Evolutionary conservation across 371 early-diverging fungal species (phyloP).

Genomic region (Mucor irregularis): DNA sequence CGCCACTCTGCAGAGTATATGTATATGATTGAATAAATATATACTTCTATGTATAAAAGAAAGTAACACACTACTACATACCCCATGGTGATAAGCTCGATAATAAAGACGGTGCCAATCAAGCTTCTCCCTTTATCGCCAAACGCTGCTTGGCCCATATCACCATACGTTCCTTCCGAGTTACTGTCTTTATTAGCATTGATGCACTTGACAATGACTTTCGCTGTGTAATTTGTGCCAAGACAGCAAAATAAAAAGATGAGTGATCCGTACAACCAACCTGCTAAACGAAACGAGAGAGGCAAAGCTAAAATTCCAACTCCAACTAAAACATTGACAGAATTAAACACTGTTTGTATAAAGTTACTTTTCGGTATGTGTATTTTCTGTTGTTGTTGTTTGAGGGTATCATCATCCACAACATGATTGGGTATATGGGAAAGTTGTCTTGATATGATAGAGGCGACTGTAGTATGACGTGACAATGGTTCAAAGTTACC

Average conservation of each 20-base stretch:
- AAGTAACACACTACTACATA: background rate
- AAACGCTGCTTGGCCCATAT: slow-evolving; percentile 67
- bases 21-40: background rate
- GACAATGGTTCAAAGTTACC: slow-evolving; percentile 20
- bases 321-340: slow-evolving; percentile 66
- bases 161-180: slow-evolving; percentile 51
- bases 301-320: slow-evolving; percentile 52
- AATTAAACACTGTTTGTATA: slow-evolving; percentile 57
- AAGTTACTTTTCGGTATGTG: slow-evolving; percentile 12
- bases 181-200: slow-evolving; percentile 23
- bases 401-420: background rate
- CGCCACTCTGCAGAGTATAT: slow-evolving; percentile 24
- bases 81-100: slow-evolving; percentile 67
- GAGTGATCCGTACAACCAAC: slow-evolving; percentile 57
- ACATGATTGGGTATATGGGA: too few relatives aligned
- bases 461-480: slow-evolving; percentile 18
- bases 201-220: slow-evolving; percentile 56
- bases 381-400: background rate
- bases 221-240: slow-evolving; percentile 59
- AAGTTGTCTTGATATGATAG: slow-evolving; percentile 17
- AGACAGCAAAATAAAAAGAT: slow-evolving; percentile 51
- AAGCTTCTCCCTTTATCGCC: slow-evolving; percentile 50
- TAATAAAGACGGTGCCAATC: slow-evolving; percentile 51
- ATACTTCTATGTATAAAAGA: background rate
- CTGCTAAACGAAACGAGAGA: slow-evolving; percentile 31